Base-by-base conservation (phyloP, 1,139 yeast species). In the Arxiozyma slooffiae region DNA sequence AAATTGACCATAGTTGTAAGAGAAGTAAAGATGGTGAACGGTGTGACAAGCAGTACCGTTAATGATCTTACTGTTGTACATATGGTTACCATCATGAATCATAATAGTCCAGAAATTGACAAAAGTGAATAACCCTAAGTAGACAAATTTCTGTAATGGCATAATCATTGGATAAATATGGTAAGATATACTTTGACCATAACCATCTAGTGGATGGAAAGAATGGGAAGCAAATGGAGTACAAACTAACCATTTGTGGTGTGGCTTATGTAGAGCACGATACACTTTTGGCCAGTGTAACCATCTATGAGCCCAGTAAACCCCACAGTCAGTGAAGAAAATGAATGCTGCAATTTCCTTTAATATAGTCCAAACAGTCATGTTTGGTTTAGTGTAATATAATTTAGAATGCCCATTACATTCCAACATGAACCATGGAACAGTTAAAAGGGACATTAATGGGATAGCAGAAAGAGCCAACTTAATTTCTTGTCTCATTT, bases 21-120 rank as follows among this genome's bases (percentile, higher is more conserved):
- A 90, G 78, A 92, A 92, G 71, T 92, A 92, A 63, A 92, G 73
- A 67, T 92, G 98, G 71, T 92, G 98, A 48, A 92, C 82, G 4
- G 98, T 90, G 71, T 92, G 98, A 71, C 97, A 90, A 5, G 98
- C 98, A 30, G 97, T 90, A 60, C 98, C 98, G 69, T 92, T 92
- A 57, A 92, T 85, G 53, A 88, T 79, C 8, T 97, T 96, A 68
- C 89, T 95, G 67, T 87, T 85, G 47, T 96, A 85, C 74, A 92
- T 70, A 69, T 89, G 94, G 66, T 89, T 94, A 56, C 98, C 98
- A 67, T 92, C 98, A 69, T 92, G 98, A 66, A 92, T 92, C 95
- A 90, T 84, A 43, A 92, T 96, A 4, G 98, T 88, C 98, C 98
- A 92, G 66, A 92, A 82, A 70, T 94, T 92, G 59, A 92, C 96